Evolutionary conservation across 805 yeast species (phyloP).

Genomic region (Cyberlindnera xylosilytica): DNA sequence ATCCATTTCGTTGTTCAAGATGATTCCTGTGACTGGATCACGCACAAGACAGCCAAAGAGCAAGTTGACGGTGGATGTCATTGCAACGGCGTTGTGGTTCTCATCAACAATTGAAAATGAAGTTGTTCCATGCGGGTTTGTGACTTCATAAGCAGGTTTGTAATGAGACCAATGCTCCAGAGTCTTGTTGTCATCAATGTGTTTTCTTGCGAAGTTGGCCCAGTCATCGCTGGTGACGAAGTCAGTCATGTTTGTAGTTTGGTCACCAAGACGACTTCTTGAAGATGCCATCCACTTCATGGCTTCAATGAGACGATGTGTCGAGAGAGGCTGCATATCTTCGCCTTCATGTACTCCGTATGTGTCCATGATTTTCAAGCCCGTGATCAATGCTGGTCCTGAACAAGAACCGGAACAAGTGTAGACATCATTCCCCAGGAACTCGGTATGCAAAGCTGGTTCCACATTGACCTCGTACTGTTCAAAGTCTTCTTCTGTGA

Average conservation of each 20-base stretch:
- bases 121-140: conserved; percentile 88
- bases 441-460: conserved; percentile 41
- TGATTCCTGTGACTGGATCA: conserved; percentile 78
- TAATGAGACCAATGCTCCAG: conserved; percentile 65
- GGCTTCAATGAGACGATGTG: conserved; percentile 73
- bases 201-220: conserved; percentile 46
- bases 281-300: conserved; percentile 95
- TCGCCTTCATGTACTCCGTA: conserved; percentile 38
- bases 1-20: conserved; percentile 91
- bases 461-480: conserved; percentile 47
- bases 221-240: conserved; percentile 45
- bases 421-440: conserved; percentile 42
- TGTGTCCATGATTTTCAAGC: conserved; percentile 59
- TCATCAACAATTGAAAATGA: conserved; percentile 79
- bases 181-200: conserved; percentile 58
- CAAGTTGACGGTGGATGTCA: conserved; percentile 87
- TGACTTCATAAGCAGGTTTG: conserved; percentile 71
- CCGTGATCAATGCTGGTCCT: conserved; percentile 80
- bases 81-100: conserved; percentile 71
- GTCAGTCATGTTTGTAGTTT: conserved; percentile 35
- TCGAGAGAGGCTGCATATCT: conserved; percentile 46
- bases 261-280: conserved; percentile 84
- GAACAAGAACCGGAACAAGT: conserved; percentile 74
- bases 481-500: conserved; percentile 62
- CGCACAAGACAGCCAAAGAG: conserved; percentile 80